These are phyloP conservation scores for Sarcodon sp. DNA, from an alignment of 768 basidiomycete genomes.

Conservation along the genomic window DNA sequence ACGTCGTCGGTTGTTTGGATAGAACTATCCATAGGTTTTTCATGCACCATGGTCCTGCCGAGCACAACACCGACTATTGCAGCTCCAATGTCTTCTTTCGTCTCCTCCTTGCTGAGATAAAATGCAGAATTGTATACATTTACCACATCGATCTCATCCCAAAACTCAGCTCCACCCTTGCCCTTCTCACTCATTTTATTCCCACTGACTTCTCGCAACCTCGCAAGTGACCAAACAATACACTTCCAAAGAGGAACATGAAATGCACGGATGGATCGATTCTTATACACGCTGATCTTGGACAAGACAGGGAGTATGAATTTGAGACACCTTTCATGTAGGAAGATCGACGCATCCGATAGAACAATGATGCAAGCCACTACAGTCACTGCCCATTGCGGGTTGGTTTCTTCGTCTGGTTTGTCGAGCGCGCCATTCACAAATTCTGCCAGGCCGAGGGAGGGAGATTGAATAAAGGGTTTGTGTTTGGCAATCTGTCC, in stretches of 20 bases:
- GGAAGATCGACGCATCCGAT: constrained; percentile 29
- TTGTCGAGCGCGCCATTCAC: neutral
- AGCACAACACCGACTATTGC: constrained; percentile 29
- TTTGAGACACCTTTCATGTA: constrained; percentile 22
- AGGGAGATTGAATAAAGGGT: neutral
- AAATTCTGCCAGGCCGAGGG: neutral
- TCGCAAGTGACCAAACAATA: constrained; percentile 42
- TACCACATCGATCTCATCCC: neutral
- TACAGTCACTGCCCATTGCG: constrained; percentile 31
- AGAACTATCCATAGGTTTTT: neutral
- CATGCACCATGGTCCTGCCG: neutral
- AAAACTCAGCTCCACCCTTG: neutral
- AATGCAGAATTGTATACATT: constrained; percentile 22
- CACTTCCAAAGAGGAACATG: constrained; percentile 37
- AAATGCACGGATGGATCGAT: constrained; percentile 21
- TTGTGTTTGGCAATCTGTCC: neutral
- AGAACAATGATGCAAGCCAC: constrained; percentile 36
- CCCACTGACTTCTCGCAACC: constrained; percentile 12
- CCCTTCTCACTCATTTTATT: neutral
- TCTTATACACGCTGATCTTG: constrained; percentile 19
- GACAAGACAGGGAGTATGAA: constrained; percentile 24
- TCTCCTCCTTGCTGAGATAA: constrained; percentile 31
- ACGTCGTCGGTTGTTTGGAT: neutral
- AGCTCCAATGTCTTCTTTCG: constrained; percentile 28
- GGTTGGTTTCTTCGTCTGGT: neutral